A percentile compares a stretch with the other conserved stretches of the same genome.
Evolutionary conservation across 345 rosid species (phyloP).

Genomic region (Carallia pectinifolia): DNA sequence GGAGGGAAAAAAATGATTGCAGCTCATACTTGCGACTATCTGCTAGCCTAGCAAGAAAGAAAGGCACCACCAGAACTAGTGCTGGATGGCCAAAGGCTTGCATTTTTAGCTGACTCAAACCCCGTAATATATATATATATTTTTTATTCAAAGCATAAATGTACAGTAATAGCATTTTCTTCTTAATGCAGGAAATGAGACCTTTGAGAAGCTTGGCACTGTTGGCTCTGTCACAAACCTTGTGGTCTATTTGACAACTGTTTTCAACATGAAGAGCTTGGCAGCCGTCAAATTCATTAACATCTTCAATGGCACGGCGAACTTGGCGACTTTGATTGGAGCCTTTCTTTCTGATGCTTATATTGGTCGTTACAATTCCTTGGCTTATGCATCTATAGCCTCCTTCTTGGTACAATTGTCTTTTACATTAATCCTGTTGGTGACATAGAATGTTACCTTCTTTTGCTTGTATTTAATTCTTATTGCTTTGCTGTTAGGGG

Average conservation of each 20-base stretch:
- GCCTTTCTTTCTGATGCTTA: slow-evolving; percentile 39
- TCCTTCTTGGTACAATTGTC: slow-evolving; percentile 25
- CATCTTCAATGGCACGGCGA: slow-evolving; percentile 32
- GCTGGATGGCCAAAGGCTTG: too few species aligned
- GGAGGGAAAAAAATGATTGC: too few species aligned
- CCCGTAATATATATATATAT: too few species aligned
- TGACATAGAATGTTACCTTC: too few species aligned
- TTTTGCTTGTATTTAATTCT: background rate
- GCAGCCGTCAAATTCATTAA: slow-evolving; percentile 30
- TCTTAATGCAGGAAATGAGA: slow-evolving; percentile 13
- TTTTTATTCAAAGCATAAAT: too few species aligned
- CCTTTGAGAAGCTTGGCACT: slow-evolving; percentile 44
- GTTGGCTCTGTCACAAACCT: slow-evolving; percentile 36
- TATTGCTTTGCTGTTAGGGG: slow-evolving; percentile 20
- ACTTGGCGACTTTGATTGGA: slow-evolving; percentile 37
- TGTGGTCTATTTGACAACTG: slow-evolving; percentile 33
- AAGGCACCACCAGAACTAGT: too few species aligned
- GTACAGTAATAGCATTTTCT: too few species aligned
- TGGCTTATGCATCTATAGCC: slow-evolving; percentile 33
- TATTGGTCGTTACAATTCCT: slow-evolving; percentile 32
- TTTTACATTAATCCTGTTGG: too few species aligned
- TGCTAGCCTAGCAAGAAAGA: too few species aligned
- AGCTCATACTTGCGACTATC: too few species aligned
- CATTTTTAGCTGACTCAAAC: too few species aligned
- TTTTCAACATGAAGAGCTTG: slow-evolving; percentile 40